These are phyloP conservation scores for Ceratocystiopsis brevicomis DNA, from an alignment of 2,329 filamentous ascomycete species.

Conservation along the genomic window DNA sequence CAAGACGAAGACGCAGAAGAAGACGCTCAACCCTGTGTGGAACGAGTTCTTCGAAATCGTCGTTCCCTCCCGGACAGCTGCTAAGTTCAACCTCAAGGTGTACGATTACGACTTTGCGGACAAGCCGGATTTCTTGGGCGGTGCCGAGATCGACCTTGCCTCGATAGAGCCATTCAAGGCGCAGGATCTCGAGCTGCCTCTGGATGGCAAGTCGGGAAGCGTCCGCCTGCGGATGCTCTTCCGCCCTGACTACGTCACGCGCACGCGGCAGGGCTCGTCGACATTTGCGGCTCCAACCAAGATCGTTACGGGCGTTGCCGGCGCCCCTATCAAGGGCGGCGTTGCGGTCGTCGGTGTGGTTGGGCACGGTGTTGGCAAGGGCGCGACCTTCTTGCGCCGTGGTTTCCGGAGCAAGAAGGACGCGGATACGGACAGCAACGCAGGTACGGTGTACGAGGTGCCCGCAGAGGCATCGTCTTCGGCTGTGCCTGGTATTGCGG, in stretches of 20 bases:
- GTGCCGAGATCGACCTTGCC: conserved; percentile 54
- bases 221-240: conserved; percentile 75
- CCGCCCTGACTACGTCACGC: conserved; percentile 77
- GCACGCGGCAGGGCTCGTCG: conserved; percentile 72
- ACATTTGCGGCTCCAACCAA: conserved; percentile 84
- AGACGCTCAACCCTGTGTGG: conserved; percentile 86
- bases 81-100: conserved; percentile 65
- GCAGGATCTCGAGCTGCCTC: conserved; percentile 51
- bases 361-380: conserved; percentile 67
- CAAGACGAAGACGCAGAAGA: conserved; percentile 94
- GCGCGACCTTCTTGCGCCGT: conserved; percentile 75
- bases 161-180: conserved; percentile 69
- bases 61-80: conserved; percentile 65
- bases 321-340: conserved; percentile 86
- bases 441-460: conserved; percentile 12
- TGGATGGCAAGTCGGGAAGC: conserved; percentile 79
- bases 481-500: conserved; percentile 18
- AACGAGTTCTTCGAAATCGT: conserved; percentile 86
- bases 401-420: conserved; percentile 54
- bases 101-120: conserved; percentile 96
- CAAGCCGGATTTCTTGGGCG: conserved; percentile 79
- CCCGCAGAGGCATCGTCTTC: not conserved
- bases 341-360: conserved; percentile 54
- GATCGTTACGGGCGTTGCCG: conserved; percentile 67
- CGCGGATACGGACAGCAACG: conserved; percentile 20